phyloP scores from a whole-genome alignment of 179 eudicot species.

The Sideroxylon spinosum region DNA sequence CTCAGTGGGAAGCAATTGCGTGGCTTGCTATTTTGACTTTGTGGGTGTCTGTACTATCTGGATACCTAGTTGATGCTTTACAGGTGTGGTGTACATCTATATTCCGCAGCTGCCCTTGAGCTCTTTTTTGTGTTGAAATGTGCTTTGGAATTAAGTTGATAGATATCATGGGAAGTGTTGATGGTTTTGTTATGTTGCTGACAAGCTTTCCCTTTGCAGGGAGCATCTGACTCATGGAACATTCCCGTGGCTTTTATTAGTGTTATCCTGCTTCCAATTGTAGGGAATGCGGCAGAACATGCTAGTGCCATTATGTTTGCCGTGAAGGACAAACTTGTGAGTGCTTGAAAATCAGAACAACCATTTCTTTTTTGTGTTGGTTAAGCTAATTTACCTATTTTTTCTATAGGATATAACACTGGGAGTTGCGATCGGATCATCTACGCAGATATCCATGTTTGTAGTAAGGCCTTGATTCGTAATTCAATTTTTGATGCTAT shows the following conservation, averaged over 20 bases:
- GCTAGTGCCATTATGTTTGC: slow-evolving; percentile 58
- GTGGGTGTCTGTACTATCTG: slow-evolving; percentile 83
- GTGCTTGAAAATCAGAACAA: slow-evolving; percentile 8
- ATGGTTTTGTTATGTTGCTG: background rate
- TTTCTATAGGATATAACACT: slow-evolving; percentile 72
- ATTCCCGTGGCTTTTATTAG: slow-evolving; percentile 52
- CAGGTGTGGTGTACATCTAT: slow-evolving; percentile 39
- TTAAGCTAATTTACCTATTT: slow-evolving; percentile 8
- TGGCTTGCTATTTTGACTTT: slow-evolving; percentile 84
- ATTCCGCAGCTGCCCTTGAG: background rate
- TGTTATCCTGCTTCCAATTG: slow-evolving; percentile 50
- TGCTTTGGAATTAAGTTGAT: background rate
- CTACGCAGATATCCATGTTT: slow-evolving; percentile 97
- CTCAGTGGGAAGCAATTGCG: slow-evolving; percentile 59
- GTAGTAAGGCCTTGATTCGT: slow-evolving; percentile 57
- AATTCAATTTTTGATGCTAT: background rate
- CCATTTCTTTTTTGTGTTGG: slow-evolving; percentile 7
- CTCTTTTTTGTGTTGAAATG: too few species aligned
- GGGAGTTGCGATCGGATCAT: slow-evolving; percentile 94
- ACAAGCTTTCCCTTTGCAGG: slow-evolving; percentile 25
- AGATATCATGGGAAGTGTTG: background rate
- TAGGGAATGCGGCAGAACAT: slow-evolving; percentile 60
- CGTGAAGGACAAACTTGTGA: slow-evolving; percentile 49
- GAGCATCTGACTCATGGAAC: slow-evolving; percentile 40
- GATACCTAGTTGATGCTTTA: slow-evolving; percentile 85